phyloP scores from a whole-genome alignment of 148 eudicot genomes.

The Vaccinium corymbosum region DNA sequence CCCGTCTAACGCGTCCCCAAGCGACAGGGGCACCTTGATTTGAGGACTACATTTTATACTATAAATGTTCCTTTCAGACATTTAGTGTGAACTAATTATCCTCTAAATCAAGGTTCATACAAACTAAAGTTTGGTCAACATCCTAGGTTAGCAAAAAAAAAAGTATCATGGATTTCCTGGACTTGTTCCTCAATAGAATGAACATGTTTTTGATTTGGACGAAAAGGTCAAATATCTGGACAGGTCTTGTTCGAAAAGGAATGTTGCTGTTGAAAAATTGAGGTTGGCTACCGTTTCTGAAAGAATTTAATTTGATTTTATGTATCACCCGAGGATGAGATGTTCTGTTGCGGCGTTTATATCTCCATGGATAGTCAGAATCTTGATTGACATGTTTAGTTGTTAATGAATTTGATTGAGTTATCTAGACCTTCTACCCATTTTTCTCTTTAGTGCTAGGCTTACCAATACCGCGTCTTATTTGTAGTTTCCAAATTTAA shows the following conservation, averaged over 20 bases:
- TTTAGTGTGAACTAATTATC: background rate
- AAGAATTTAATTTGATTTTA: background rate
- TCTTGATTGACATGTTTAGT: background rate
- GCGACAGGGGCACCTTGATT: background rate
- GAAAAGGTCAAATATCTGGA: background rate
- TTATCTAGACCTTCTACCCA: background rate
- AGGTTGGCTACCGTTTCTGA: background rate
- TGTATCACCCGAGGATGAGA: background rate
- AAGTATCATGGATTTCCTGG: background rate
- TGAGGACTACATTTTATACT: background rate
- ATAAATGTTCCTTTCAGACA: background rate
- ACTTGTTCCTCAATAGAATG: background rate
- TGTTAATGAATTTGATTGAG: background rate
- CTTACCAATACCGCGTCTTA: background rate
- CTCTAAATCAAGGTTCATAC: background rate
- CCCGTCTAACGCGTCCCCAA: background rate
- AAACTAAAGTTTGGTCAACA: slow-evolving; percentile 7
- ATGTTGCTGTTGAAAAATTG: background rate
- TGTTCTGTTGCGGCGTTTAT: background rate
- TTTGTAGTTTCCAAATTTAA: background rate
- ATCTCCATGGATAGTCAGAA: background rate
- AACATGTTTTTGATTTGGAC: background rate
- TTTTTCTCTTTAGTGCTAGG: background rate
- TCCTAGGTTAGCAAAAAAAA: background rate
- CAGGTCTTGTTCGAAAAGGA: background rate